Base-by-base conservation (phyloP, 2,329 filamentous ascomycete genomes). In the Annulohypoxylon truncatum region DNA sequence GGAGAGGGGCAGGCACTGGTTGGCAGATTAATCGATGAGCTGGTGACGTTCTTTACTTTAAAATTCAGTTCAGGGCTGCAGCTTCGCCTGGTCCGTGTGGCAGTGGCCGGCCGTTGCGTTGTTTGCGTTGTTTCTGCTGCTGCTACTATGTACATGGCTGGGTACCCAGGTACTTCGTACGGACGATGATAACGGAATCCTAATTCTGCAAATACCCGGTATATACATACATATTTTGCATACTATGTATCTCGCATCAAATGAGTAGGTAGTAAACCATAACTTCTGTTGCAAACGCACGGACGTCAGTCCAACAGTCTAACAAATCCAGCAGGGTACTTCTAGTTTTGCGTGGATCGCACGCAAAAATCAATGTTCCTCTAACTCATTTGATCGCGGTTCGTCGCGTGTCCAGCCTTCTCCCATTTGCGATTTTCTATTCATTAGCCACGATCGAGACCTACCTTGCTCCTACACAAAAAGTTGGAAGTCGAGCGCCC, bases 331-430 rank as follows among this genome's bases (percentile, higher is more conserved):
- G 28, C n/a, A 20, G 64, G 65, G 61, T 70, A 70, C 67, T 70
- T 70, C 20, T 20, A 26, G 33, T 54, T 68, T 63, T 63, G 28
- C 35, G 33, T 53, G 35, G 3, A 46, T 46, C 20, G 35, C 44
- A 24, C 22, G 61, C 61, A 10, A 66, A 67, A 63, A 54, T 51
- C 38, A 22, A 70, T 35, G 67, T 70, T 65, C 58, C 65, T 63
- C 20, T 48, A 62, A 56, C 52, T 64, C 35, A 61, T 61, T 67
- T 44, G 67, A 58, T 70, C 67, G 67, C 67, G 67, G 67, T 70
- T 62, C 67, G 67, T 70, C 67, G 67, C 67, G 67, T 70, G 64
- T 70, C 59, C 61, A 67, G 67, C 64, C 64, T 67, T 69, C 57
- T 65, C 57, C 33, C 47, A 50, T 47, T 64, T 67, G 46, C 58